These are phyloP conservation scores for Penicillium sp. DNA, from an alignment of 2,329 filamentous ascomycete genomes.

Conservation along the genomic window DNA sequence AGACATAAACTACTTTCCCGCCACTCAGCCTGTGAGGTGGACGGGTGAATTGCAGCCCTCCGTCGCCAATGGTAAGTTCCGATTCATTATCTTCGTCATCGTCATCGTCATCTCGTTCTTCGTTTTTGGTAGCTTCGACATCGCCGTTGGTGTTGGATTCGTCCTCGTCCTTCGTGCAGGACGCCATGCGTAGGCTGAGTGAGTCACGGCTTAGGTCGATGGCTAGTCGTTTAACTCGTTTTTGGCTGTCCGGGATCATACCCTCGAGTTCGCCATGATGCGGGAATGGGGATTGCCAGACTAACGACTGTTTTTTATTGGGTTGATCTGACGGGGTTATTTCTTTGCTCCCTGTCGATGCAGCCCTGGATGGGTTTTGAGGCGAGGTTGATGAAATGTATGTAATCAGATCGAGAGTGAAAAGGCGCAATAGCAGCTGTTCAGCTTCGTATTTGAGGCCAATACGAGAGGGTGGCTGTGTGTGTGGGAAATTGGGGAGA, in stretches of 20 bases:
- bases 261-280: constrained; percentile 13
- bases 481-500: constrained; percentile 26
- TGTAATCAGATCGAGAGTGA: constrained; percentile 36
- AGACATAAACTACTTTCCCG: constrained; percentile 1
- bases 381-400: constrained; percentile 23
- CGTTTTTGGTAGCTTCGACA: not conserved
- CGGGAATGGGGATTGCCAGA: constrained; percentile 25
- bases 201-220: constrained; percentile 9
- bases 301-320: constrained; percentile 1
- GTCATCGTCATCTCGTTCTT: not conserved
- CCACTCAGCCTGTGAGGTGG: constrained; percentile 1
- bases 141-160: not conserved
- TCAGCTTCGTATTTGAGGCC: constrained; percentile 32
- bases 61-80: constrained; percentile 1
- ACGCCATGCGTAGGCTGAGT: constrained; percentile 3
- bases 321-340: not conserved
- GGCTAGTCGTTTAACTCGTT: constrained; percentile 3
- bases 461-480: constrained; percentile 31
- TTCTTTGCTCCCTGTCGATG: not conserved
- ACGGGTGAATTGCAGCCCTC: constrained; percentile 11
- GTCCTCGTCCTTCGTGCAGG: not conserved
- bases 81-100: not conserved
- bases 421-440: constrained; percentile 30
- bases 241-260: not conserved
- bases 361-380: not conserved